phyloP scores from a whole-genome alignment of 192 early-diverging fungal species.

The Rhizophlyctis rosea region DNA sequence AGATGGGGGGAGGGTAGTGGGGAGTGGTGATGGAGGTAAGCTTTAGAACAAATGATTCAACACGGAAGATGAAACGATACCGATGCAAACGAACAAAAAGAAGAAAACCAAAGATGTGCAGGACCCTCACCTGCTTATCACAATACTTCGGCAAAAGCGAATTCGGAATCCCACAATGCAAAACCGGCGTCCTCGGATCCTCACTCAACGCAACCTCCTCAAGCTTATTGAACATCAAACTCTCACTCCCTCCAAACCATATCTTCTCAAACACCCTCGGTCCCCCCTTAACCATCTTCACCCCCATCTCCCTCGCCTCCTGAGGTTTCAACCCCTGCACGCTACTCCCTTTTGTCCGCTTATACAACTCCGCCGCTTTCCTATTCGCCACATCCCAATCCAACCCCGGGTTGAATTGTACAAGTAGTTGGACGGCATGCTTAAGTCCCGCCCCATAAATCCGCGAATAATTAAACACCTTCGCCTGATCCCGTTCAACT shows the following conservation, averaged over 20 bases:
- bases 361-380: slow-evolving; percentile 71
- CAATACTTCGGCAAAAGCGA: slow-evolving; percentile 55
- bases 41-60: no score
- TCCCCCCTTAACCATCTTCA: slow-evolving; percentile 13
- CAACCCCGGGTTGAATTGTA: slow-evolving; percentile 76
- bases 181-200: slow-evolving; percentile 77
- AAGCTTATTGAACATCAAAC: slow-evolving; percentile 90
- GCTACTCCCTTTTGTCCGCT: slow-evolving; percentile 86
- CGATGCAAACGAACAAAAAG: slow-evolving; percentile 9
- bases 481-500: slow-evolving; percentile 84
- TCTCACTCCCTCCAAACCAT: slow-evolving; percentile 90
- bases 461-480: slow-evolving; percentile 92
- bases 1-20: no score
- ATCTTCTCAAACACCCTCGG: slow-evolving; percentile 28
- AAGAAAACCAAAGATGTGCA: neutral
- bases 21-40: no score
- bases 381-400: slow-evolving; percentile 56
- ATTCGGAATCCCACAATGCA: slow-evolving; percentile 88
- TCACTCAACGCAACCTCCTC: slow-evolving; percentile 74
- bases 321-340: no score
- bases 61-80: no score
- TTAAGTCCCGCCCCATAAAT: slow-evolving; percentile 93
- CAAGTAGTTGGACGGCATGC: slow-evolving; percentile 74
- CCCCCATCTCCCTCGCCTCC: slow-evolving; percentile 30
- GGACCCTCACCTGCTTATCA: slow-evolving; percentile 33